Conservation (phyloP, 1,284 basidiomycete species). For the Mycosarcoma mackinlayi region DNA sequence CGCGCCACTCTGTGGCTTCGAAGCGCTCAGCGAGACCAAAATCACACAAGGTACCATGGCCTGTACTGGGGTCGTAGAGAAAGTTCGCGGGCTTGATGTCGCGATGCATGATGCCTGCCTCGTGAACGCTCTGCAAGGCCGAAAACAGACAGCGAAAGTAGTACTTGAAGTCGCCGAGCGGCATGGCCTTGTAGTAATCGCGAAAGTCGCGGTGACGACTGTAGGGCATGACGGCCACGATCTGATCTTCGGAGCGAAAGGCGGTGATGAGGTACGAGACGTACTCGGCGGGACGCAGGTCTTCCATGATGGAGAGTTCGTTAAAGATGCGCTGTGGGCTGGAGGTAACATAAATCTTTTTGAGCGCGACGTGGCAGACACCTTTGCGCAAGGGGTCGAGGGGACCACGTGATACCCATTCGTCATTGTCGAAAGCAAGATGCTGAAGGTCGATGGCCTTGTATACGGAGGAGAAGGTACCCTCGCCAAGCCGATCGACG, state of each 20-base stretch:
- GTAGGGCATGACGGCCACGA: slow-evolving; percentile 94
- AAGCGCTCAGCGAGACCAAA: slow-evolving; percentile 78
- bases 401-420: slow-evolving; percentile 73
- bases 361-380: slow-evolving; percentile 85
- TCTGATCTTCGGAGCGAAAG: slow-evolving; percentile 89
- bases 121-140: slow-evolving; percentile 87
- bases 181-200: slow-evolving; percentile 80
- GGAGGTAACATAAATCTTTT: slow-evolving; percentile 96
- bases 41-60: slow-evolving; percentile 89
- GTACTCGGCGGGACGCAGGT: slow-evolving; percentile 69
- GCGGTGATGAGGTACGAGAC: slow-evolving; percentile 86
- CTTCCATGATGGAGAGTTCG: slow-evolving; percentile 92
- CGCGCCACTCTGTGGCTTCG: slow-evolving; percentile 61
- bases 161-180: slow-evolving; percentile 80
- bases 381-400: slow-evolving; percentile 40
- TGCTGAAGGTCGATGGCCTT: slow-evolving; percentile 87
- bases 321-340: slow-evolving; percentile 91
- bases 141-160: slow-evolving; percentile 94
- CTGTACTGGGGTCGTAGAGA: slow-evolving; percentile 86
- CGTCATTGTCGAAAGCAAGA: slow-evolving; percentile 81
- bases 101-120: slow-evolving; percentile 89
- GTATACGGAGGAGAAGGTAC: slow-evolving; percentile 98
- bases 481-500: slow-evolving; percentile 89
- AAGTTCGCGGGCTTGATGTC: slow-evolving; percentile 99
- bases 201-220: slow-evolving; percentile 92